phyloP scores from a whole-genome alignment of 208 protist species.

The Balamuthia mandrillaris region DNA sequence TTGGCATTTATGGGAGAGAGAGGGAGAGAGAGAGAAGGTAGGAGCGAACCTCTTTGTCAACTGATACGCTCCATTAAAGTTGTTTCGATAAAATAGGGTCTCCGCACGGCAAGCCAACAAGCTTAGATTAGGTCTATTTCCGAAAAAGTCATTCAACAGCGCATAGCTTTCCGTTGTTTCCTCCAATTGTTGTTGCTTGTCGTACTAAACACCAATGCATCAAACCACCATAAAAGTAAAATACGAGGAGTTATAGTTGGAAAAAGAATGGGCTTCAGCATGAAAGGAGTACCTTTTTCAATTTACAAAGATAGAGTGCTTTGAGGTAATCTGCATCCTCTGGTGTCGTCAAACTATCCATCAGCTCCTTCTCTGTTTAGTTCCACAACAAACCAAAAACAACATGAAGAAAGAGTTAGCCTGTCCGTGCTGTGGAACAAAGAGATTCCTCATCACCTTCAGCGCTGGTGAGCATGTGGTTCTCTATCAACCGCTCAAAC shows the following conservation, averaged over 20 bases:
- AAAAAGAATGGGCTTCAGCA: not conserved
- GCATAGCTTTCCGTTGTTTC: no score
- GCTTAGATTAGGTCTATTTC: no score
- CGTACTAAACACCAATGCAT: not conserved
- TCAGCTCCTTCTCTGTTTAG: not conserved
- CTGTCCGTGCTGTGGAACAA: no score
- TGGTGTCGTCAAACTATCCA: not conserved
- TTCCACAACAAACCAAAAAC: no score
- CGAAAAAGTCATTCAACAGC: no score
- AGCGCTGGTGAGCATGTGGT: not conserved
- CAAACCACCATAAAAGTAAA: not conserved
- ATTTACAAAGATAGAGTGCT: not conserved
- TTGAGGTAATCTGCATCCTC: not conserved
- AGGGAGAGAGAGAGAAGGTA: not conserved
- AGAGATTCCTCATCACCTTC: not conserved
- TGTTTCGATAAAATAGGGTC: not conserved
- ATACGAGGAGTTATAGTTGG: not conserved
- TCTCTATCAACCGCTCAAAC: not conserved
- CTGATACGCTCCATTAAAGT: not conserved
- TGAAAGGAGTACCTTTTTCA: not conserved
- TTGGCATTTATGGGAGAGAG: not conserved
- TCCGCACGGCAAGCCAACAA: not conserved
- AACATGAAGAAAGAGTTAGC: no score
- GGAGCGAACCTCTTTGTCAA: not conserved
- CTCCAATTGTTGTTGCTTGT: not conserved